phyloP scores from a whole-genome alignment of 2,329 filamentous ascomycete genomes.

The Ceratocystis papillata region DNA sequence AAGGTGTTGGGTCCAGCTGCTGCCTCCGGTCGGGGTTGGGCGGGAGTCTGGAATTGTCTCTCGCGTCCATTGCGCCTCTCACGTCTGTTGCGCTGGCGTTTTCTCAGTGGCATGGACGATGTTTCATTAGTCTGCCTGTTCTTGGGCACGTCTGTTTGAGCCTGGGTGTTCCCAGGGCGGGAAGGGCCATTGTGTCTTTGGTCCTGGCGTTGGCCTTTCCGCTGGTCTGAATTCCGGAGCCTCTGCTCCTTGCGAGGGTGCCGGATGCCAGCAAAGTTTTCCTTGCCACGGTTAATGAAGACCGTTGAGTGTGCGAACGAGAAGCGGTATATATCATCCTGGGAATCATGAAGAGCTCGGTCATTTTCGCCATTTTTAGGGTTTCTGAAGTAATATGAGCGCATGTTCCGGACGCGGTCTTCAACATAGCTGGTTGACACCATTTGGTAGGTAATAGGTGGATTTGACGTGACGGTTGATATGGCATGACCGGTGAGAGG shows the following conservation, averaged over 20 bases:
- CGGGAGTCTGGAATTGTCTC: background rate
- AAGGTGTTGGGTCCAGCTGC: background rate
- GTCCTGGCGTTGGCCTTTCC: background rate
- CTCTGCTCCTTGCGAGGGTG: constrained; percentile 37
- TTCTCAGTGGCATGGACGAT: background rate
- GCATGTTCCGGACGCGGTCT: constrained; percentile 51
- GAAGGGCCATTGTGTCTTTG: background rate
- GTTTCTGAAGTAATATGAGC: constrained; percentile 37
- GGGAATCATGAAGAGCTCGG: constrained; percentile 29
- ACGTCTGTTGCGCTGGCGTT: background rate
- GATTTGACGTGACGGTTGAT: constrained; percentile 34
- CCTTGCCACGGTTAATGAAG: constrained; percentile 62
- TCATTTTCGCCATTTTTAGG: constrained; percentile 32
- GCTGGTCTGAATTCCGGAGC: constrained; percentile 27
- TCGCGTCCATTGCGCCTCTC: background rate
- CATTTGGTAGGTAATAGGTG: constrained; percentile 41
- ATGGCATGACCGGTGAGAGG: constrained; percentile 19
- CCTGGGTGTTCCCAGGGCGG: background rate
- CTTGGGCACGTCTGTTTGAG: background rate
- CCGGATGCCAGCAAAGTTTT: constrained; percentile 55
- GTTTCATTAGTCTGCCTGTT: background rate
- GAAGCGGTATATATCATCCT: constrained; percentile 48
- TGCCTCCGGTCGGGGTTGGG: background rate
- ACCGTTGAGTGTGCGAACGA: constrained; percentile 57
- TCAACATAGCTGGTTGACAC: constrained; percentile 54